Evolutionary conservation across 768 basidiomycete genomes (phyloP).

Genomic region (Boletus reticuloceps): DNA sequence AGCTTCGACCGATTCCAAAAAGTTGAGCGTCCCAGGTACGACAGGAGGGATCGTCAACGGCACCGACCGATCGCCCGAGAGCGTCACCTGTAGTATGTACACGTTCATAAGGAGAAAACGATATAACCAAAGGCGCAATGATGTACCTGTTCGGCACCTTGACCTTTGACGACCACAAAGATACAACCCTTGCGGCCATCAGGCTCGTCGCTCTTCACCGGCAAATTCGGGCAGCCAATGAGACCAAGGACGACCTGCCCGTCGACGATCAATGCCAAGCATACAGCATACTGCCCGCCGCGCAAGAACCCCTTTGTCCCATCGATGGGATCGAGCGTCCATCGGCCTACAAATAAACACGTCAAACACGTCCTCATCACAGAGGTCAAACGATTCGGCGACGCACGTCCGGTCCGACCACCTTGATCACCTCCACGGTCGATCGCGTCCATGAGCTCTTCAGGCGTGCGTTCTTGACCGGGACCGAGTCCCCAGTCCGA

Average conservation of each 20-base stretch:
- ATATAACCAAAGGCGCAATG: constrained; percentile 23
- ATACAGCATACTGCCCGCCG: constrained; percentile 92
- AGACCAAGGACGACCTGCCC: constrained; percentile 78
- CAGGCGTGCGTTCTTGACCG: constrained; percentile 46
- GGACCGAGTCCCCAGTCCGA: constrained; percentile 73
- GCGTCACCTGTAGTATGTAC: constrained; percentile 49
- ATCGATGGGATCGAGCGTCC: constrained; percentile 89
- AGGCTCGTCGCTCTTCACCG: constrained; percentile 49
- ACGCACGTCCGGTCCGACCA: constrained; percentile 70
- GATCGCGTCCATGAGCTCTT: constrained; percentile 77
- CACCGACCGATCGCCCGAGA: constrained; percentile 47
- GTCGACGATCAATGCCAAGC: constrained; percentile 80
- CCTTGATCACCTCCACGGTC: constrained; percentile 79
- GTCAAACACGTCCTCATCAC: neutral
- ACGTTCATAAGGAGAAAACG: neutral
- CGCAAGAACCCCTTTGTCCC: constrained; percentile 93
- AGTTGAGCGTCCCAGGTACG: constrained; percentile 48
- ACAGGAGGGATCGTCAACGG: constrained; percentile 48
- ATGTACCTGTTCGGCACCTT: constrained; percentile 73
- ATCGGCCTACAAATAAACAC: constrained; percentile 53
- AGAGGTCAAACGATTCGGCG: neutral
- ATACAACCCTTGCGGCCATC: constrained; percentile 71
- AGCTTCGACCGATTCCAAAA: constrained; percentile 92
- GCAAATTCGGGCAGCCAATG: constrained; percentile 92
- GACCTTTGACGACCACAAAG: constrained; percentile 83